phyloP scores from a whole-genome alignment of 495 filamentous ascomycete species.

The Aspergillus carlsbadensis region DNA sequence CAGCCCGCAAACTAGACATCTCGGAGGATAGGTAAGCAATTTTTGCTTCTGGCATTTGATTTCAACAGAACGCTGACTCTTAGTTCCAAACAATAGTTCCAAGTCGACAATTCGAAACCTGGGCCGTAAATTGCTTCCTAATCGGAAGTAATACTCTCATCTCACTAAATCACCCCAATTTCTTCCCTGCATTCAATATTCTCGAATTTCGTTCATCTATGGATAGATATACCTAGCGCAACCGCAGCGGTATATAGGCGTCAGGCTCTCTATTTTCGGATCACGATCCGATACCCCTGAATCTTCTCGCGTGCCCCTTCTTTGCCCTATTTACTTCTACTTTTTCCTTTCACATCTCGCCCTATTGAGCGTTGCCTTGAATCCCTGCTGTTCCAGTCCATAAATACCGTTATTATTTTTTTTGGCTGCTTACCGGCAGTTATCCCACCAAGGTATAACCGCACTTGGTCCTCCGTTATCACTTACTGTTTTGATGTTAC shows the following conservation, averaged over 20 bases:
- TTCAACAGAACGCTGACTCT: constrained; percentile 4
- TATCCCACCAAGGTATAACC: neutral
- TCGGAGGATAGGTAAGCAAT: constrained; percentile 40
- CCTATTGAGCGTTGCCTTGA: neutral
- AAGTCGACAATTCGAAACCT: constrained; percentile 43
- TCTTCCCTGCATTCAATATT: neutral
- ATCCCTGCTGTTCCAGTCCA: neutral
- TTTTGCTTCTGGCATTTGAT: neutral
- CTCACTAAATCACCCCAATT: neutral
- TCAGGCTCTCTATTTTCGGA: neutral
- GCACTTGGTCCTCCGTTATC: neutral
- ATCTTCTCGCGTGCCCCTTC: neutral
- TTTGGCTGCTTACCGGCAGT: neutral
- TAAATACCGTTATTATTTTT: neutral
- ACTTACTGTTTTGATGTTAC: neutral
- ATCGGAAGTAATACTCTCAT: constrained; percentile 16
- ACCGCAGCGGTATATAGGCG: constrained; percentile 12
- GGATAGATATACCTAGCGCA: constrained; percentile 7
- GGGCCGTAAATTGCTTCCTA: constrained; percentile 40
- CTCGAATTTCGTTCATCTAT: constrained; percentile 7
- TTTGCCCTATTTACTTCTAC: neutral
- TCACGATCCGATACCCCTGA: constrained; percentile 5
- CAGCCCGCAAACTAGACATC: constrained; percentile 26
- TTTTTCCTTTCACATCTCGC: too few species aligned
- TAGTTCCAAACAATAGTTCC: constrained; percentile 15